Evolutionary conservation across 805 yeast genomes (phyloP).

Genomic region (Wickerhamiella slavikovae): DNA sequence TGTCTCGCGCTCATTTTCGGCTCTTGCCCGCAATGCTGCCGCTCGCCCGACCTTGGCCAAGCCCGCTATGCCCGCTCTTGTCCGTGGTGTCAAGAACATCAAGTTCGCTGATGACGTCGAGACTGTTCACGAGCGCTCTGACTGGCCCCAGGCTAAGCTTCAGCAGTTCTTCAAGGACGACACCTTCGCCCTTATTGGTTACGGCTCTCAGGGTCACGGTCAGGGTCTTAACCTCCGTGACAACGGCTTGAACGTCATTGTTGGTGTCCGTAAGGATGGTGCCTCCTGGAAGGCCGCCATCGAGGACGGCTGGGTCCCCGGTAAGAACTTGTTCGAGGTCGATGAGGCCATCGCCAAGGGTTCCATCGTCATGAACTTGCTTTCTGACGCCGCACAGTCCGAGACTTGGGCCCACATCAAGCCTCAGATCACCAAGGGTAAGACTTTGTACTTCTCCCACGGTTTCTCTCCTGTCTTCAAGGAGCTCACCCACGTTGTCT

Average conservation of each 20-base stretch:
- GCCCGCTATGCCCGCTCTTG: conserved; percentile 32
- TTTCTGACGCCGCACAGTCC: conserved; percentile 98
- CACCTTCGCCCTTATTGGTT: conserved; percentile 93
- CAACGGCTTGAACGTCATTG: conserved; percentile 91
- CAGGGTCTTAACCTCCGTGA: conserved; percentile 99
- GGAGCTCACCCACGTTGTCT: conserved; percentile 87
- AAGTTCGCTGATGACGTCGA: conserved; percentile 88
- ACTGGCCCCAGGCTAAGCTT: conserved; percentile 98
- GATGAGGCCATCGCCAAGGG: conserved; percentile 84
- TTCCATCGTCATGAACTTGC: conserved; percentile 89
- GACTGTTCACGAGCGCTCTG: conserved; percentile 93
- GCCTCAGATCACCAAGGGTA: conserved; percentile 88
- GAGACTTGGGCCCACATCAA: conserved; percentile 83
- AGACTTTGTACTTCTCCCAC: conserved; percentile 97
- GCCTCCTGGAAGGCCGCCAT: conserved; percentile 99
- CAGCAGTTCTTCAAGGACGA: conserved; percentile 94
- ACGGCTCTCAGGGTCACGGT: conserved; percentile 99
- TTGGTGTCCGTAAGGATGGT: conserved; percentile 97
- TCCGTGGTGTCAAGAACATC: conserved; percentile 89
- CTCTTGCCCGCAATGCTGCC: conserved; percentile 21
- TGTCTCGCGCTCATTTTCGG: conserved; percentile 46
- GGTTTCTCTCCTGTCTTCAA: conserved; percentile 99
- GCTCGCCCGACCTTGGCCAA: conserved; percentile 14
- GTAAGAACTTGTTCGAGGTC: conserved; percentile 90
- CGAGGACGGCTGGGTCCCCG: conserved; percentile 99